phyloP scores from a whole-genome alignment of 73 alveolate genomes.

The Uronychia binucleata region DNA sequence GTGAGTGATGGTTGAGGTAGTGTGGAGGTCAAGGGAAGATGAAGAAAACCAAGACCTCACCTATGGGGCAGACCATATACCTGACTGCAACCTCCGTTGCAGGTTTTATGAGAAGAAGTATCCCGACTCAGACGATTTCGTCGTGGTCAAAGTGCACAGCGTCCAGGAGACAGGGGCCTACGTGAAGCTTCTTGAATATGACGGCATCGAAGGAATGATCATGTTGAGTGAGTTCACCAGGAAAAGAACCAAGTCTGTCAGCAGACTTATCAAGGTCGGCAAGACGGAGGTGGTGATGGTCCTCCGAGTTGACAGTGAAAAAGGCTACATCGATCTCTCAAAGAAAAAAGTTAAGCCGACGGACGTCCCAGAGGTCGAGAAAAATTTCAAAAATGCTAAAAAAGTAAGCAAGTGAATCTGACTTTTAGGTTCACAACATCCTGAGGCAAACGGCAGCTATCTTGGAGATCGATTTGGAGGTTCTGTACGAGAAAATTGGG shows the following conservation, averaged over 20 bases:
- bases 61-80: neutral
- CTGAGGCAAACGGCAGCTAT: conserved; percentile 77
- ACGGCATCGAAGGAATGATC: conserved; percentile 90
- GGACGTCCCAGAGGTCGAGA: conserved; percentile 70
- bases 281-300: conserved; percentile 91
- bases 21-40: neutral
- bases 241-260: conserved; percentile 79
- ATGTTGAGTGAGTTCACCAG: conserved; percentile 91
- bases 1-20: too few species aligned
- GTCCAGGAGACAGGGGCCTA: conserved; percentile 91
- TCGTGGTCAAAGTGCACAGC: conserved; percentile 83
- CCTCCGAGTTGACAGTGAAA: conserved; percentile 84
- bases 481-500: conserved; percentile 73
- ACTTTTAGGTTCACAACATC: conserved; percentile 72
- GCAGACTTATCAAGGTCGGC: conserved; percentile 88
- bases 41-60: neutral
- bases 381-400: conserved; percentile 78
- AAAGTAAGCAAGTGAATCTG: conserved; percentile 7
- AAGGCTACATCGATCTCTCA: conserved; percentile 94
- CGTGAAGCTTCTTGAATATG: conserved; percentile 92
- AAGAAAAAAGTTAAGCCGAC: conserved; percentile 87
- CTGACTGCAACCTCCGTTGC: conserved; percentile 73
- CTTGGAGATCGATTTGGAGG: conserved; percentile 61
- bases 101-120: conserved; percentile 87
- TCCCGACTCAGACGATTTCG: conserved; percentile 92